These are phyloP conservation scores for Coccomyxa sp. DNA, from an alignment of 139 green algal genomes.

Conservation along the genomic window DNA sequence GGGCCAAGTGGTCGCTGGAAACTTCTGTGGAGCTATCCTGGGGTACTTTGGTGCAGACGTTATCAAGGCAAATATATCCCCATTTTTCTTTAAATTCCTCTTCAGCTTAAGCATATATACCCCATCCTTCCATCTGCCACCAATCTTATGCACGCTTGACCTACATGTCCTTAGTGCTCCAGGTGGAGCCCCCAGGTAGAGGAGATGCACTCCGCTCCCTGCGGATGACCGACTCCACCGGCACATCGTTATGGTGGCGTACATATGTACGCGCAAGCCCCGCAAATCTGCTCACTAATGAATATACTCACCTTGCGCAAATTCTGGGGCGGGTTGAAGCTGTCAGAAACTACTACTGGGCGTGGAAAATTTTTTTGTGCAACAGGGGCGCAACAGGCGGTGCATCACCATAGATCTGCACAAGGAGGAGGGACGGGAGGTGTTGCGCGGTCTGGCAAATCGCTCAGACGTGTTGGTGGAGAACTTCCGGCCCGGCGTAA, in stretches of 20 bases:
- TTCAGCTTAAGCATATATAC: neutral
- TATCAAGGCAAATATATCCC: slow-evolving; percentile 49
- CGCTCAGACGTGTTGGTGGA: slow-evolving; percentile 64
- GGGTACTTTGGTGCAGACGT: slow-evolving; percentile 74
- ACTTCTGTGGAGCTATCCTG: slow-evolving; percentile 54
- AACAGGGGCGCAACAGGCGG: slow-evolving; percentile 55
- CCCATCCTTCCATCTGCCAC: neutral
- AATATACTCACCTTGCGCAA: neutral
- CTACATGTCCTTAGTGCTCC: neutral
- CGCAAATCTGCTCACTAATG: neutral
- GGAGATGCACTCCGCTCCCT: slow-evolving; percentile 65
- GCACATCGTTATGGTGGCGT: slow-evolving; percentile 71
- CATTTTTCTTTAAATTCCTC: neutral
- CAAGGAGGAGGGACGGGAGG: slow-evolving; percentile 41
- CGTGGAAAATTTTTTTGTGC: neutral
- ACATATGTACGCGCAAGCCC: slow-evolving; percentile 35
- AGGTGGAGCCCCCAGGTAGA: slow-evolving; percentile 54
- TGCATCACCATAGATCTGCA: slow-evolving; percentile 73
- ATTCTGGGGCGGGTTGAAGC: neutral
- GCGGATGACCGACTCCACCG: slow-evolving; percentile 44
- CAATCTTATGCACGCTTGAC: neutral
- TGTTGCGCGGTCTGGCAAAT: slow-evolving; percentile 44
- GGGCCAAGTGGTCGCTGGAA: slow-evolving; percentile 74
- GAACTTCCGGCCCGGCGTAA: slow-evolving; percentile 76
- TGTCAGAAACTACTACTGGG: neutral